phyloP scores from a whole-genome alignment of 1,284 basidiomycete genomes.

The Puccinia hordei region DNA sequence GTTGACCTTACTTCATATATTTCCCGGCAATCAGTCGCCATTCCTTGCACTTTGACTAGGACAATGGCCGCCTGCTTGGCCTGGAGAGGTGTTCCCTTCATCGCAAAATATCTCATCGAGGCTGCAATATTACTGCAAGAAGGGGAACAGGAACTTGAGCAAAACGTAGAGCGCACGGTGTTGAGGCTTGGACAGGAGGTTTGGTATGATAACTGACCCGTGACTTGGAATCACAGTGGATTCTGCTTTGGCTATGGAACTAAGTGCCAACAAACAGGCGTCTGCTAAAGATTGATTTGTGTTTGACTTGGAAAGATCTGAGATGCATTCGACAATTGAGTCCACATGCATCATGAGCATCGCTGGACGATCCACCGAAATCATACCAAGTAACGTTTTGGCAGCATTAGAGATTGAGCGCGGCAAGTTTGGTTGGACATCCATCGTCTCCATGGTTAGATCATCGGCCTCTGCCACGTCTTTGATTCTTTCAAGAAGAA shows the following conservation, averaged over 20 bases:
- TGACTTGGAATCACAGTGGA: slow-evolving; percentile 66
- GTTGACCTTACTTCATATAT: slow-evolving; percentile 66
- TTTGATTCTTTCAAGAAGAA: slow-evolving; percentile 69
- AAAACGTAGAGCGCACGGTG: background rate
- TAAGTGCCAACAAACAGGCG: slow-evolving; percentile 73
- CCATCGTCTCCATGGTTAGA: slow-evolving; percentile 6
- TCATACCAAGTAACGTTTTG: slow-evolving; percentile 61
- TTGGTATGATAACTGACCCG: slow-evolving; percentile 65
- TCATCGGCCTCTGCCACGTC: slow-evolving; percentile 51
- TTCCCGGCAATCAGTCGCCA: slow-evolving; percentile 65
- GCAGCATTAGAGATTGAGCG: slow-evolving; percentile 56
- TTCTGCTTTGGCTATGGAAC: slow-evolving; percentile 69
- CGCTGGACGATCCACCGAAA: slow-evolving; percentile 77
- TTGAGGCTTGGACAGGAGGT: too few relatives aligned
- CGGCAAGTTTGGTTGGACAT: slow-evolving; percentile 27
- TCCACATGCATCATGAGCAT: slow-evolving; percentile 74
- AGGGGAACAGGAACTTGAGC: background rate
- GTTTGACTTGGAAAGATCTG: slow-evolving; percentile 63
- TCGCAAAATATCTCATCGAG: slow-evolving; percentile 67
- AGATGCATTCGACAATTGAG: slow-evolving; percentile 72
- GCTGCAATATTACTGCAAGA: slow-evolving; percentile 64
- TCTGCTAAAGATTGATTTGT: slow-evolving; percentile 68
- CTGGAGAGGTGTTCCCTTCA: slow-evolving; percentile 68
- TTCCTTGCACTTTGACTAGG: slow-evolving; percentile 63
- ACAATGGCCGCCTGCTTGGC: slow-evolving; percentile 87